A percentile compares a stretch with the other conserved stretches of the same genome.
Conservation (phyloP, 306 rosid species). For the Canavalia ensiformis region DNA sequence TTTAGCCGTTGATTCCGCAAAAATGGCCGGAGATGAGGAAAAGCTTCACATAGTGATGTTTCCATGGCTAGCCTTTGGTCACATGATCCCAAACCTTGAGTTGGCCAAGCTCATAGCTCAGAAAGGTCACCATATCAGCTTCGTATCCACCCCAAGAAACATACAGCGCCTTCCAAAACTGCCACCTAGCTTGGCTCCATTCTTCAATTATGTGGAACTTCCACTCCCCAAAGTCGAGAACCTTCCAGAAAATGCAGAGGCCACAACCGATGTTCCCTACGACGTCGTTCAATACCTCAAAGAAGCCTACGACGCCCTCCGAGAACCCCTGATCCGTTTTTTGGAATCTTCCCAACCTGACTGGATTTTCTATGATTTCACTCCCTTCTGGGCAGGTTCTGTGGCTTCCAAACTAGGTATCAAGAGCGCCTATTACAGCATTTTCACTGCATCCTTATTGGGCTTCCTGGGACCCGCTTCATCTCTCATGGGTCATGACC, state of each 20-base stretch:
- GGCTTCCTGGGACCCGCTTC: background rate
- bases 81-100: conserved; percentile 62
- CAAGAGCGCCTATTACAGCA: conserved; percentile 46
- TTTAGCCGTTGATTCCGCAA: background rate
- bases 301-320: conserved; percentile 51
- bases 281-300: conserved; percentile 56
- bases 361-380: conserved; percentile 60
- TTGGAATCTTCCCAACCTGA: conserved; percentile 52
- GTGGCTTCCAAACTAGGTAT: conserved; percentile 46
- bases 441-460: background rate
- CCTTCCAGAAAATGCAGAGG: conserved; percentile 62
- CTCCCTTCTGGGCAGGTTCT: conserved; percentile 44
- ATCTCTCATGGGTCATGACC: background rate
- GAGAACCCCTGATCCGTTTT: conserved; percentile 36
- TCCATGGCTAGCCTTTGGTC: conserved; percentile 72
- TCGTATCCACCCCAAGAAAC: conserved; percentile 68
- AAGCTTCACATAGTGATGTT: conserved; percentile 61
- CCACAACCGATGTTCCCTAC: conserved; percentile 56
- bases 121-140: conserved; percentile 64
- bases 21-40: background rate
- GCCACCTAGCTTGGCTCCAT: conserved; percentile 39
- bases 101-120: conserved; percentile 61
- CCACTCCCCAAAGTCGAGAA: conserved; percentile 44
- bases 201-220: conserved; percentile 50
- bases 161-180: conserved; percentile 64